Evolutionary conservation across 805 yeast species (phyloP).

Genomic region (Cephaloascus albidus): DNA sequence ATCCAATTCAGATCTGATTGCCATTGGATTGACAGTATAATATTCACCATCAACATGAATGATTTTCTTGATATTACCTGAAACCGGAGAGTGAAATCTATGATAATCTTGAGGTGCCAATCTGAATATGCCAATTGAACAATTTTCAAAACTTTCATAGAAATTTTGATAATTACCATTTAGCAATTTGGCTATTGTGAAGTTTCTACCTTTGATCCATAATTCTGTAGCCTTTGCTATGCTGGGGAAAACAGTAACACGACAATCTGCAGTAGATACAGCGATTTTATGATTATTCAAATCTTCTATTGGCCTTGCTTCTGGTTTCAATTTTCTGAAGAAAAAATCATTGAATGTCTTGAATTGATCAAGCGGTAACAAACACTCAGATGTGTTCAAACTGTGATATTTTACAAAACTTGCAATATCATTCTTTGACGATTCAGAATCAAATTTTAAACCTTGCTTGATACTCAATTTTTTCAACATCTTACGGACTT

Average conservation of each 20-base stretch:
- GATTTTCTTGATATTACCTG: slow-evolving; percentile 62
- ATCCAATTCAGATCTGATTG: slow-evolving; percentile 77
- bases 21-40: slow-evolving; percentile 97
- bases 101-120: slow-evolving; percentile 97
- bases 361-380: slow-evolving; percentile 34
- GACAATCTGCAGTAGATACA: slow-evolving; percentile 80
- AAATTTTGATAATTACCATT: slow-evolving; percentile 29
- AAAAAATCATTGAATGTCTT: slow-evolving; percentile 84
- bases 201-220: slow-evolving; percentile 86
- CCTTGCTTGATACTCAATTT: slow-evolving; percentile 78
- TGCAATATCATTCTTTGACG: slow-evolving; percentile 56
- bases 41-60: slow-evolving; percentile 77
- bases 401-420: slow-evolving; percentile 78
- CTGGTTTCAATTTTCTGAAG: slow-evolving; percentile 65
- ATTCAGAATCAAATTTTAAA: slow-evolving; percentile 62
- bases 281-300: slow-evolving; percentile 36
- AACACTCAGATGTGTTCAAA: slow-evolving; percentile 67
- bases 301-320: slow-evolving; percentile 64
- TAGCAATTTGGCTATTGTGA: slow-evolving; percentile 56
- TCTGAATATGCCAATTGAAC: slow-evolving; percentile 72
- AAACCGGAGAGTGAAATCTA: slow-evolving; percentile 83
- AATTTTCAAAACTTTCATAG: slow-evolving; percentile 35
- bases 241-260: slow-evolving; percentile 62
- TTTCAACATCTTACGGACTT: slow-evolving; percentile 51
- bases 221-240: slow-evolving; percentile 55